These are phyloP conservation scores for Irpex sp. DNA, from an alignment of 1,284 basidiomycete species.

Conservation along the genomic window DNA sequence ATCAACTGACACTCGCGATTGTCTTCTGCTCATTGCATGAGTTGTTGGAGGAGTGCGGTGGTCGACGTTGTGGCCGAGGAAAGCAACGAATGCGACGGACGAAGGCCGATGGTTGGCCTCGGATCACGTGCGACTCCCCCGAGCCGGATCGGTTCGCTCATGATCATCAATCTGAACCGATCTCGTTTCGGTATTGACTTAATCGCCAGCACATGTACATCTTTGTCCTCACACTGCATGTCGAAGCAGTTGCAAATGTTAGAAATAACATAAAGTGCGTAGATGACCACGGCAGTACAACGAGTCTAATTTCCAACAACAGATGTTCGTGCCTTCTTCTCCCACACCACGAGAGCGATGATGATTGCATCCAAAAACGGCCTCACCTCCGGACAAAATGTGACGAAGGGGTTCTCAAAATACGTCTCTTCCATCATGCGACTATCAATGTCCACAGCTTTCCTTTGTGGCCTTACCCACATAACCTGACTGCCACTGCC, in stretches of 20 bases:
- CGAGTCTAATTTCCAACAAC: not conserved
- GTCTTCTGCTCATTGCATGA: constrained; percentile 69
- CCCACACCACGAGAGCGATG: not conserved
- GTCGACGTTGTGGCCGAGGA: constrained; percentile 23
- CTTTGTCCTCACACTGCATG: not conserved
- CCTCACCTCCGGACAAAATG: not conserved
- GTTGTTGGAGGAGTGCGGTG: constrained; percentile 21
- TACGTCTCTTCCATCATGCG: not conserved
- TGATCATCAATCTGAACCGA: not conserved
- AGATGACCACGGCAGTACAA: no score
- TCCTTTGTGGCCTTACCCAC: not conserved
- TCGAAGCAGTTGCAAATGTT: no score
- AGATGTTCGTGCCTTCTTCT: not conserved
- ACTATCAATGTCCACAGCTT: not conserved
- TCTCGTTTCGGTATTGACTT: not conserved
- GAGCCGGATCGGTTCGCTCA: not conserved
- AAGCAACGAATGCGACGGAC: not conserved
- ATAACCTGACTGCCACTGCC: not conserved
- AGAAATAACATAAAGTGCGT: no score
- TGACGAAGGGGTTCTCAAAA: not conserved
- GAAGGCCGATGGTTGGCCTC: not conserved
- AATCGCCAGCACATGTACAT: no score
- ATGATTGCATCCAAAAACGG: not conserved
- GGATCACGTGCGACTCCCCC: not conserved
- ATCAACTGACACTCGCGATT: constrained; percentile 68